Conservation (phyloP, 257 asterid species). For the Solanum chmielewskii region DNA sequence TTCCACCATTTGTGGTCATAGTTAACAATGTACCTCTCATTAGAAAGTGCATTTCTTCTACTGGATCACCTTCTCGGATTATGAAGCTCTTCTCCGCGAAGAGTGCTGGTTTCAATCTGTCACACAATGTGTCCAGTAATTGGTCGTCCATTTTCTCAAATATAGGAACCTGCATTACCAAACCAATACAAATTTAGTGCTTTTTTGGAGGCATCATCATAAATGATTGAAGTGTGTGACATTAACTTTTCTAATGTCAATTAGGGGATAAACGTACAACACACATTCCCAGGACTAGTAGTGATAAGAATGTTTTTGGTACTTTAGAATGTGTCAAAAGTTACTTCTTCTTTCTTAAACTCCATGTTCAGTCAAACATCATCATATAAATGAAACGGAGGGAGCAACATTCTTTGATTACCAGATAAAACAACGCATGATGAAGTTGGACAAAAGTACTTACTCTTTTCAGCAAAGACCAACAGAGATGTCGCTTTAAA, state of each 20-base stretch:
- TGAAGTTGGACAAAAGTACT: background rate
- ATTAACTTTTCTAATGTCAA: too few relatives aligned
- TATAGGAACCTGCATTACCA: background rate
- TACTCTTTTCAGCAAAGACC: background rate
- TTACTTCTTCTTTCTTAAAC: too few relatives aligned
- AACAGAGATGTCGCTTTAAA: background rate
- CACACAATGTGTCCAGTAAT: background rate
- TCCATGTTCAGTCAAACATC: background rate
- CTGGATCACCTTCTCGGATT: background rate
- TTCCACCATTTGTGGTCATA: background rate
- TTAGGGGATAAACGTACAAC: too few relatives aligned
- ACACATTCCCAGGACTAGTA: too few relatives aligned
- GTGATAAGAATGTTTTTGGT: too few relatives aligned
- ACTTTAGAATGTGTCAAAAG: too few relatives aligned
- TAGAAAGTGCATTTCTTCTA: slow-evolving; percentile 2
- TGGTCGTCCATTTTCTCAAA: slow-evolving; percentile 1
- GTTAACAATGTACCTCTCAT: background rate
- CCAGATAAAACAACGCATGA: background rate
- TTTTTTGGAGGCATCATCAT: background rate
- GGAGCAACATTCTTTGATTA: background rate
- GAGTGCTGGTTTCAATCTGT: background rate
- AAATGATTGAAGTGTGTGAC: too few relatives aligned
- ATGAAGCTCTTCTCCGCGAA: background rate
- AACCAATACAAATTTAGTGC: background rate
- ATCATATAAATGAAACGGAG: background rate